A percentile compares a stretch with the other conserved stretches of the same genome.
These are phyloP conservation scores for Tylopilus orsonianus DNA, from an alignment of 1,284 basidiomycete species.

Conservation along the genomic window DNA sequence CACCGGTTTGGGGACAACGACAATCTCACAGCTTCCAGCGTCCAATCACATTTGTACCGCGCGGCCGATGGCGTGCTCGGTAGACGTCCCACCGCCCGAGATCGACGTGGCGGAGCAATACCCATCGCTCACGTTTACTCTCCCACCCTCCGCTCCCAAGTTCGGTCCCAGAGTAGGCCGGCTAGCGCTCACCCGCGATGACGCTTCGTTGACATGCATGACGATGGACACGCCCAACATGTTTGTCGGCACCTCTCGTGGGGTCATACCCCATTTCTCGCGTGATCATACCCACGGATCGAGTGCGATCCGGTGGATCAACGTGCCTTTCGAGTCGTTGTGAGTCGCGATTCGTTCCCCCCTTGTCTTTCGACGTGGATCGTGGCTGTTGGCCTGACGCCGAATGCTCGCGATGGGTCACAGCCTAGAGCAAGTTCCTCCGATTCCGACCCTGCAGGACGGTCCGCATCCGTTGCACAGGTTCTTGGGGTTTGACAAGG, in stretches of 20 bases:
- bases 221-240: constrained; percentile 60
- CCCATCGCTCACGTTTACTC: constrained; percentile 21
- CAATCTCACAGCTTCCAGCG: neutral
- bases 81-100: neutral
- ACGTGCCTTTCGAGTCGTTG: constrained; percentile 80
- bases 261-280: constrained; percentile 72
- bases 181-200: constrained; percentile 19
- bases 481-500: constrained; percentile 54
- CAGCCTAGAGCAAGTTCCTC: constrained; percentile 63
- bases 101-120: neutral
- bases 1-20: neutral
- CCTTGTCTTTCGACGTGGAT: neutral
- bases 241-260: constrained; percentile 64
- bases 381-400: neutral
- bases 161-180: constrained; percentile 30
- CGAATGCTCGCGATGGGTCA: neutral
- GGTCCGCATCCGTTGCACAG: constrained; percentile 54
- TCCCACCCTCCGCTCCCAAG: constrained; percentile 6
- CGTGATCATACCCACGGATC: constrained; percentile 55
- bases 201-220: constrained; percentile 16
- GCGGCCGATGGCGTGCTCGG: constrained; percentile 9
- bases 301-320: constrained; percentile 56
- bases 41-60: neutral
- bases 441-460: constrained; percentile 54
- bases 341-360: constrained; percentile 43